These are phyloP conservation scores for Trichoderma guizhouense DNA, from an alignment of 2,329 filamentous ascomycete species.

Conservation along the genomic window DNA sequence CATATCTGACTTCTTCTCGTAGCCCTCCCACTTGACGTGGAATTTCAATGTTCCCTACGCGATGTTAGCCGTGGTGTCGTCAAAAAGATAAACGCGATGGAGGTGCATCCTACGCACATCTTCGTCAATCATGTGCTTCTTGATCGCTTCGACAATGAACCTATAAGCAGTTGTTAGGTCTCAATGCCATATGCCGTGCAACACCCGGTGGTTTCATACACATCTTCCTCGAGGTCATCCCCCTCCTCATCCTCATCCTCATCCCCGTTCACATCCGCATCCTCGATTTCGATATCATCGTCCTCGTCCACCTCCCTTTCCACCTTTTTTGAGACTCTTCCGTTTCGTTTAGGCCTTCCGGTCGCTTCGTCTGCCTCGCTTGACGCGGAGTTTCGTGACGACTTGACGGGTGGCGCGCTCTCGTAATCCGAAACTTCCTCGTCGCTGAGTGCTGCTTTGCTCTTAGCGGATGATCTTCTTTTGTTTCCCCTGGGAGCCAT, in stretches of 20 bases:
- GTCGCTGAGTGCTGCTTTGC: constrained; percentile 36
- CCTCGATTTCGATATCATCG: background rate
- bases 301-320: background rate
- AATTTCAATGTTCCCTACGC: constrained; percentile 54
- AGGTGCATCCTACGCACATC: constrained; percentile 39
- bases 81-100: background rate
- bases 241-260: constrained; percentile 33
- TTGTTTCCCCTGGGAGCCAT: constrained; percentile 19
- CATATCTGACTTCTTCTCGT: constrained; percentile 63
- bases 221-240: constrained; percentile 36
- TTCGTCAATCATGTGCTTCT: constrained; percentile 59
- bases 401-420: constrained; percentile 24
- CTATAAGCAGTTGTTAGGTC: constrained; percentile 37
- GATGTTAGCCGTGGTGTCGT: constrained; percentile 2
- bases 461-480: constrained; percentile 22
- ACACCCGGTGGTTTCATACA: constrained; percentile 37
- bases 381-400: constrained; percentile 27
- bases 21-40: constrained; percentile 80
- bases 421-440: constrained; percentile 35
- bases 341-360: constrained; percentile 2
- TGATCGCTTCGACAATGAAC: constrained; percentile 72
- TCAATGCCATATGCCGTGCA: constrained; percentile 23
- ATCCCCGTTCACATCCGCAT: constrained; percentile 26
- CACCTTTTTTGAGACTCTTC: background rate
- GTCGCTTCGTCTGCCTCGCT: constrained; percentile 18